A percentile compares a stretch with the other conserved stretches of the same genome.
phyloP scores from a whole-genome alignment of 495 filamentous ascomycete genomes.

The Podospora pseudoanserina region DNA sequence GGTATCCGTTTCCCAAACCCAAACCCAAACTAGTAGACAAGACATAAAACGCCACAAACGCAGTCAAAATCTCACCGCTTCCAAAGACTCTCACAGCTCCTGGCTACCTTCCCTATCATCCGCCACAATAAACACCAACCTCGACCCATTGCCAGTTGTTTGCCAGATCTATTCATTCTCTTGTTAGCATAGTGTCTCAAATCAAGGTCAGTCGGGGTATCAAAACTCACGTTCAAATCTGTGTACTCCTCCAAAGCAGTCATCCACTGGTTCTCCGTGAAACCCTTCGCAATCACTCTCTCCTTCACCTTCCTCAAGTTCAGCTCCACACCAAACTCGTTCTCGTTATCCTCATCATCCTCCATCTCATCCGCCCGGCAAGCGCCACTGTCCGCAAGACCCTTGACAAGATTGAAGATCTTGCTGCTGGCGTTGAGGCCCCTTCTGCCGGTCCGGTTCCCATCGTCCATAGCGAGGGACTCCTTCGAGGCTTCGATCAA shows the following conservation, averaged over 20 bases:
- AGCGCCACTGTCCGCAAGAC: constrained; percentile 72
- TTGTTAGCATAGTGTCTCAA: neutral
- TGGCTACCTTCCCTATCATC: constrained; percentile 34
- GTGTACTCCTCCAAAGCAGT: constrained; percentile 87
- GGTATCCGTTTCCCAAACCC: neutral
- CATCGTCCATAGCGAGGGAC: constrained; percentile 66
- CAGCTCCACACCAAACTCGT: constrained; percentile 61
- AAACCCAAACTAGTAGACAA: neutral
- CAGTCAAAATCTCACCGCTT: neutral
- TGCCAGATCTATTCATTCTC: constrained; percentile 76
- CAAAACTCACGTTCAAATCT: constrained; percentile 70
- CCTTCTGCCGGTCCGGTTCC: constrained; percentile 48
- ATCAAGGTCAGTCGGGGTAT: constrained; percentile 7
- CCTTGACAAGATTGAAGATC: constrained; percentile 90
- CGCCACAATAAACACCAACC: constrained; percentile 69
- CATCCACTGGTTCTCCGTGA: constrained; percentile 88
- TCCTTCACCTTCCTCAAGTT: constrained; percentile 84
- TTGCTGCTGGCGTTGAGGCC: constrained; percentile 80
- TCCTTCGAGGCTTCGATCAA: constrained; percentile 91
- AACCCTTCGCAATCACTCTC: constrained; percentile 89
- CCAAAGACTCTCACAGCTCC: constrained; percentile 22
- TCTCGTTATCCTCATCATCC: constrained; percentile 49
- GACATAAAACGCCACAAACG: neutral
- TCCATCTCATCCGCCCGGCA: constrained; percentile 66
- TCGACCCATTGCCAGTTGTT: constrained; percentile 78